phyloP scores from a whole-genome alignment of 371 early-diverging fungal species.

The Mortierella sp. region DNA sequence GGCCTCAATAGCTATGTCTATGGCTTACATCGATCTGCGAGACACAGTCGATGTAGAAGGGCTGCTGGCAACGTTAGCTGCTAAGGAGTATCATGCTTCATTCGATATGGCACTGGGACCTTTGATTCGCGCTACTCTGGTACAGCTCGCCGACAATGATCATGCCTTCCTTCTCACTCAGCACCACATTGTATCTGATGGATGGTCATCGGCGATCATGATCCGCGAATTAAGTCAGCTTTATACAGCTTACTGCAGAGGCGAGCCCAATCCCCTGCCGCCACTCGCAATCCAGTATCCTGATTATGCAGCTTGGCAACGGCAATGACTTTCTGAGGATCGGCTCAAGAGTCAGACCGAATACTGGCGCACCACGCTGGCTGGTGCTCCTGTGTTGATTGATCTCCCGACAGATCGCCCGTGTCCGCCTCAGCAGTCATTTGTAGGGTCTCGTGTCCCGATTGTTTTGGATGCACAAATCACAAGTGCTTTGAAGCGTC shows the following conservation, averaged over 20 bases:
- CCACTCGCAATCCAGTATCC: slow-evolving; percentile 17
- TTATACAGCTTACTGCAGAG: slow-evolving; percentile 8
- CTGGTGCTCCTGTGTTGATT: slow-evolving; percentile 12
- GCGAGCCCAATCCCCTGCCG: slow-evolving; percentile 4
- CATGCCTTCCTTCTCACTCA: slow-evolving; percentile 7
- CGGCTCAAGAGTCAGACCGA: slow-evolving; percentile 12
- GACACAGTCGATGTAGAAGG: no score
- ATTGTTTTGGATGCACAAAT: neutral
- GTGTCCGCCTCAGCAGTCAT: slow-evolving; percentile 15
- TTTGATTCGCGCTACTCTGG: slow-evolving; percentile 11
- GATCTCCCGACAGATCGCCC: slow-evolving; percentile 18
- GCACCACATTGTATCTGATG: slow-evolving; percentile 20
- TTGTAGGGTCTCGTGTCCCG: slow-evolving; percentile 1
- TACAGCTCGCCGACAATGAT: neutral
- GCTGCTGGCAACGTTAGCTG: no score
- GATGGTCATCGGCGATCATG: slow-evolving; percentile 16
- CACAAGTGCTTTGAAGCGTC: slow-evolving; percentile 2
- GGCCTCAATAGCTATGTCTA: no score
- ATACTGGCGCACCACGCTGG: slow-evolving; percentile 8
- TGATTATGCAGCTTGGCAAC: slow-evolving; percentile 24
- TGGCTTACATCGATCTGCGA: no score
- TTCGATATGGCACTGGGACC: slow-evolving; percentile 15
- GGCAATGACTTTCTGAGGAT: slow-evolving; percentile 12
- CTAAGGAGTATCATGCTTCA: neutral
- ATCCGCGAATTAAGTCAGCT: slow-evolving; percentile 15